A percentile compares a stretch with the other conserved stretches of the same genome.
These are phyloP conservation scores for Hyaloperonospora brassicae DNA, from an alignment of 352 stramenopile species.

Conservation along the genomic window DNA sequence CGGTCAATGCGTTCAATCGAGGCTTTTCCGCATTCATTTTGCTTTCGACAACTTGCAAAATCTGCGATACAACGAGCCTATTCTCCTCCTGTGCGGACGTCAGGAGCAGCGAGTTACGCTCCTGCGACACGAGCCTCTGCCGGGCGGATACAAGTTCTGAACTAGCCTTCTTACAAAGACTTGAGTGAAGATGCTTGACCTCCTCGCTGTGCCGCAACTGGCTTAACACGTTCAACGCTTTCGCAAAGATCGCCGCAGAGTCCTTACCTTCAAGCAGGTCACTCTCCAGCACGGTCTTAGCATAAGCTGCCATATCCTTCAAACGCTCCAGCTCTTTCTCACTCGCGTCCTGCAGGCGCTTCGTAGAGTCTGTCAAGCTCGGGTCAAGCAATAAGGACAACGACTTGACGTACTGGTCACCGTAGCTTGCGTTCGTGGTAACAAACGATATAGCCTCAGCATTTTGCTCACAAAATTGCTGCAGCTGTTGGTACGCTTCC, in stretches of 20 bases:
- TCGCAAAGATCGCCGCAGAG: slow-evolving; percentile 51
- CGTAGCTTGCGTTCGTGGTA: slow-evolving; percentile 60
- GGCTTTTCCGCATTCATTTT: slow-evolving; percentile 41
- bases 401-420: slow-evolving; percentile 55
- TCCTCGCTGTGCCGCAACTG: slow-evolving; percentile 57
- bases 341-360: slow-evolving; percentile 40
- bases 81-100: slow-evolving; percentile 27
- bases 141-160: slow-evolving; percentile 32
- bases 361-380: slow-evolving; percentile 47
- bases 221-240: slow-evolving; percentile 46
- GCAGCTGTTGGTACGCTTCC: slow-evolving; percentile 44
- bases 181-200: slow-evolving; percentile 41
- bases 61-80: slow-evolving; percentile 48
- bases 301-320: slow-evolving; percentile 36
- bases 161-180: slow-evolving; percentile 36
- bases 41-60: slow-evolving; percentile 52
- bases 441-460: slow-evolving; percentile 66
- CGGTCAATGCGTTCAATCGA: slow-evolving; percentile 35
- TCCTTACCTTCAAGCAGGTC: slow-evolving; percentile 60
- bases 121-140: slow-evolving; percentile 13
- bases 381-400: slow-evolving; percentile 55
- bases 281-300: slow-evolving; percentile 55
- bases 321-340: slow-evolving; percentile 50
- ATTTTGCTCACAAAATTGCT: slow-evolving; percentile 62
- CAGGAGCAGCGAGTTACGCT: slow-evolving; percentile 5